Conservation (phyloP, 805 yeast genomes). For the Kazachstania kunashirensis region DNA sequence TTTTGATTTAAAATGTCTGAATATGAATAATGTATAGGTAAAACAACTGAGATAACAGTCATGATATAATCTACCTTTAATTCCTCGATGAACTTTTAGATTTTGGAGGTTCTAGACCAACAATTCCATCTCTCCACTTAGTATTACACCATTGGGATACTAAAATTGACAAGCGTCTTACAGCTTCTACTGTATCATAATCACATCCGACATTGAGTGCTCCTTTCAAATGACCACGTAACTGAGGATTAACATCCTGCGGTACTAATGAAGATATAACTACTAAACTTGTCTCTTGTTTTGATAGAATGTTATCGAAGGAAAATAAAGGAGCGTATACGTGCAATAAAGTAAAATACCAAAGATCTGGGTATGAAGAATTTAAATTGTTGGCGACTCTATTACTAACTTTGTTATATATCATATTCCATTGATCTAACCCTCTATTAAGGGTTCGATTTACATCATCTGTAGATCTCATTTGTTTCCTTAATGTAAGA, state of each 20-base stretch:
- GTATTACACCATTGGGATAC: slow-evolving; percentile 69
- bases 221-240: slow-evolving; percentile 84
- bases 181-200: slow-evolving; percentile 48
- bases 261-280: slow-evolving; percentile 77
- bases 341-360: slow-evolving; percentile 59
- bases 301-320: slow-evolving; percentile 48
- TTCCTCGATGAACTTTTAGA: too few relatives aligned
- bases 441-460: slow-evolving; percentile 37
- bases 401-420: slow-evolving; percentile 65
- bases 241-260: slow-evolving; percentile 86
- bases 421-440: slow-evolving; percentile 54
- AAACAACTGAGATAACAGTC: too few relatives aligned
- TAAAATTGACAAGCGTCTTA: slow-evolving; percentile 52
- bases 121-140: slow-evolving; percentile 39
- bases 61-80: background rate
- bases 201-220: slow-evolving; percentile 74
- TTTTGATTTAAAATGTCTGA: too few relatives aligned
- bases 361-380: slow-evolving; percentile 76
- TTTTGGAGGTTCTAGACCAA: slow-evolving; percentile 16
- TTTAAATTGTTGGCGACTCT: slow-evolving; percentile 60
- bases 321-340: slow-evolving; percentile 76
- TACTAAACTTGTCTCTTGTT: slow-evolving; percentile 66
- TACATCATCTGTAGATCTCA: slow-evolving; percentile 6
- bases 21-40: too few relatives aligned
- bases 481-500: slow-evolving; percentile 8